Evolutionary conservation across 1,284 basidiomycete species (phyloP).

Genomic region (Microbotryum scabiosae): DNA sequence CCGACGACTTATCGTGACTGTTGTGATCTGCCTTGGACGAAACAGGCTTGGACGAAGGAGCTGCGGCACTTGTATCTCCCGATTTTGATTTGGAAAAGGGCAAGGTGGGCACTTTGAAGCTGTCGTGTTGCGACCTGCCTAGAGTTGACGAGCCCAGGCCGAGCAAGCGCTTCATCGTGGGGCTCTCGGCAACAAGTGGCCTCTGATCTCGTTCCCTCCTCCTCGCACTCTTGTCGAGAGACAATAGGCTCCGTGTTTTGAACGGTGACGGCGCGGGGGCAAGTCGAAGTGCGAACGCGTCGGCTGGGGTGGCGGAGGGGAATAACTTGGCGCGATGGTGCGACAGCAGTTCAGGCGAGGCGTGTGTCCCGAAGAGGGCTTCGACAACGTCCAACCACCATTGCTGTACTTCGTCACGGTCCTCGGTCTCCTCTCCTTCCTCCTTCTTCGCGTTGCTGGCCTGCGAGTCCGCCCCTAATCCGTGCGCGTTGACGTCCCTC

Average conservation of each 20-base stretch:
- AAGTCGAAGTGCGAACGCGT: constrained; percentile 11
- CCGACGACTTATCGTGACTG: too few species aligned
- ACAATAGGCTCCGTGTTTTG: constrained; percentile 27
- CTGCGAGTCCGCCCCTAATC: background rate
- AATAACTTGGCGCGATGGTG: constrained; percentile 30
- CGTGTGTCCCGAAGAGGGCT: constrained; percentile 10
- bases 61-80: too few species aligned
- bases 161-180: constrained; percentile 28
- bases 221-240: constrained; percentile 25
- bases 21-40: too few species aligned
- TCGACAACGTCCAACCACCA: constrained; percentile 32
- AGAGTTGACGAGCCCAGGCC: background rate
- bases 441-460: background rate
- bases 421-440: background rate
- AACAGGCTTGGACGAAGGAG: too few species aligned
- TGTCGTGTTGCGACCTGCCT: background rate
- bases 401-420: constrained; percentile 20
- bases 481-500: constrained; percentile 10
- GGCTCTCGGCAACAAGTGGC: constrained; percentile 20
- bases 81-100: background rate
- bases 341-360: constrained; percentile 3
- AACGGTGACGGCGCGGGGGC: constrained; percentile 21
- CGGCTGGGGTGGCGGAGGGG: constrained; percentile 15
- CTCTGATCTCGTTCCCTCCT: constrained; percentile 5
- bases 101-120: constrained; percentile 23